Evolutionary conservation across 2,329 filamentous ascomycete species (phyloP).

Genomic region (Zymoseptoria ardabiliae): DNA sequence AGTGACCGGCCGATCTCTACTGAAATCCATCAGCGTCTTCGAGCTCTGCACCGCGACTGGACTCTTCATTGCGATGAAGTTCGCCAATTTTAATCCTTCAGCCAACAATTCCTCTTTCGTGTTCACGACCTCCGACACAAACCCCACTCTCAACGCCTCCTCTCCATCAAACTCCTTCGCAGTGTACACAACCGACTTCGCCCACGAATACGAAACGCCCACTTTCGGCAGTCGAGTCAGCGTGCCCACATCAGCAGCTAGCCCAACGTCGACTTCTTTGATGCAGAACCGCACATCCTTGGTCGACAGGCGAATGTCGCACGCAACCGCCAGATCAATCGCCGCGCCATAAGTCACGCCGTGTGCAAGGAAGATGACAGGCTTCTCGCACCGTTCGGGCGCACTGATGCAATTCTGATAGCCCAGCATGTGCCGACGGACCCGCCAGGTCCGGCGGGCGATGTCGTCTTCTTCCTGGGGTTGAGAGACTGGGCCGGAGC

Average conservation of each 20-base stretch:
- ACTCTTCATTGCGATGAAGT: conserved; percentile 67
- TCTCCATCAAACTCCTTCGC: conserved; percentile 60
- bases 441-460: conserved; percentile 14
- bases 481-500: neutral
- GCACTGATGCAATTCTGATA: conserved; percentile 72
- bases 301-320: conserved; percentile 61
- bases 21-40: conserved; percentile 77
- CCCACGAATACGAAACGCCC: conserved; percentile 63
- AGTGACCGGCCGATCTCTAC: conserved; percentile 65
- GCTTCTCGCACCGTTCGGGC: conserved; percentile 80
- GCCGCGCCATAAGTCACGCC: conserved; percentile 70
- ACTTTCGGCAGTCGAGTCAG: conserved; percentile 64
- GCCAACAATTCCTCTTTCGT: conserved; percentile 55
- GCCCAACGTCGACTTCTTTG: conserved; percentile 75
- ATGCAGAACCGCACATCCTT: conserved; percentile 57
- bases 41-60: conserved; percentile 82
- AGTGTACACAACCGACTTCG: conserved; percentile 65
- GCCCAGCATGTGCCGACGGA: conserved; percentile 62
- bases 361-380: conserved; percentile 73
- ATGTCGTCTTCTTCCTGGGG: conserved; percentile 12
- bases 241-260: conserved; percentile 73
- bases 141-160: conserved; percentile 61
- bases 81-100: conserved; percentile 57
- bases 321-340: conserved; percentile 60
- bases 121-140: conserved; percentile 59